Conservation (phyloP, 2,329 filamentous ascomycete species). For the Hypoxylon rubiginosum region DNA sequence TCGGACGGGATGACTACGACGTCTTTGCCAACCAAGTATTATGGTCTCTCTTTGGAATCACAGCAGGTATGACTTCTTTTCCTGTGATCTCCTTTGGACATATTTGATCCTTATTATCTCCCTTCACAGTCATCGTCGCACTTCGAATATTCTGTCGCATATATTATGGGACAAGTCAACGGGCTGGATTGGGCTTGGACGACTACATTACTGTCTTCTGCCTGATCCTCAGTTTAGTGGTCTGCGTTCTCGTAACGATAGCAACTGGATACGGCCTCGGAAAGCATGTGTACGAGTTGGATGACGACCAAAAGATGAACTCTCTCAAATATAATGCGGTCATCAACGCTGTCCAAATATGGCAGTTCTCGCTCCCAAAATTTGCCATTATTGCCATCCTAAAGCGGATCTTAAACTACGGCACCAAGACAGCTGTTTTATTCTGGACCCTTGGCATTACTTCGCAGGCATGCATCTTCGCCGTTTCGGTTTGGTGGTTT, state of each 20-base stretch:
- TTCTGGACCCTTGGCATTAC: slow-evolving; percentile 52
- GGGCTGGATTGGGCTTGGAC: slow-evolving; percentile 48
- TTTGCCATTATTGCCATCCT: slow-evolving; percentile 53
- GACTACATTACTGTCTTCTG: slow-evolving; percentile 52
- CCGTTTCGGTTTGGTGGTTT: slow-evolving; percentile 51
- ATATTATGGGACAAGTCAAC: slow-evolving; percentile 30
- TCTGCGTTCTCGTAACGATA: slow-evolving; percentile 50
- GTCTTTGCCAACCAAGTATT: slow-evolving; percentile 33
- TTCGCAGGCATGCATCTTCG: slow-evolving; percentile 51
- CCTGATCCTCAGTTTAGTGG: slow-evolving; percentile 47
- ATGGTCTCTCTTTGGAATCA: slow-evolving; percentile 43
- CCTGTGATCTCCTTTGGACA: background rate
- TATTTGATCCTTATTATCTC: slow-evolving; percentile 13
- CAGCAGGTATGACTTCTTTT: slow-evolving; percentile 34
- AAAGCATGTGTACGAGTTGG: slow-evolving; percentile 41
- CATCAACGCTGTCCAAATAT: slow-evolving; percentile 50
- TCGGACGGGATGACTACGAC: slow-evolving; percentile 35
- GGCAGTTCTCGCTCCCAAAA: slow-evolving; percentile 54
- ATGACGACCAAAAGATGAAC: slow-evolving; percentile 27
- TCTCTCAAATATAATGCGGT: slow-evolving; percentile 52
- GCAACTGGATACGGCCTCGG: slow-evolving; percentile 48
- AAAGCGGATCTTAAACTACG: slow-evolving; percentile 51
- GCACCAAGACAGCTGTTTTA: slow-evolving; percentile 46
- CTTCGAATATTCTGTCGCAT: slow-evolving; percentile 48
- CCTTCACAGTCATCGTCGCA: slow-evolving; percentile 45